A percentile compares a stretch with the other conserved stretches of the same genome.
phyloP scores from a whole-genome alignment of 2,329 filamentous ascomycete genomes.

The Stagonosporopsis chrysanthemi region DNA sequence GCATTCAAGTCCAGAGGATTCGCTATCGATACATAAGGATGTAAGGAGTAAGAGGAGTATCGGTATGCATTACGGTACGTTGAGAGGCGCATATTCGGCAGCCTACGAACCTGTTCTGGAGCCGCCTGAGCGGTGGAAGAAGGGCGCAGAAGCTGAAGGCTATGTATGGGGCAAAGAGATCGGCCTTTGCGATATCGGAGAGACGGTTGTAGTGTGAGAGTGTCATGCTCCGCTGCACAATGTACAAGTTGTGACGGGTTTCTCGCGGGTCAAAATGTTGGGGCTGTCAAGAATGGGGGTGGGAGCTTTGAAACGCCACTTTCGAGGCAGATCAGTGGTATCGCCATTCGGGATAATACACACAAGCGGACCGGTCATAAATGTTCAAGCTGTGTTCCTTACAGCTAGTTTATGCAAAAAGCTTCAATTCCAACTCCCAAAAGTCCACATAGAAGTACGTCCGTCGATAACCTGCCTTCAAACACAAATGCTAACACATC shows the following conservation, averaged over 20 bases:
- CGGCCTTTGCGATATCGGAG: conserved; percentile 56
- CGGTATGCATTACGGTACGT: conserved; percentile 62
- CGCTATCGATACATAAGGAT: conserved; percentile 57
- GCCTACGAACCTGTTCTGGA: conserved; percentile 60
- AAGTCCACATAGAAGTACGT: background rate
- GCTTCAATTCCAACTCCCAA: background rate
- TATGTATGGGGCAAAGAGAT: conserved; percentile 49
- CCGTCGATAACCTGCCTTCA: background rate
- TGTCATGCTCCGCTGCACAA: background rate
- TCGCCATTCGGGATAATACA: background rate
- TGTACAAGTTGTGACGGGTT: background rate
- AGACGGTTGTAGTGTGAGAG: conserved; percentile 54
- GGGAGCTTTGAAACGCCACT: conserved; percentile 4
- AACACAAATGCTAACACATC: background rate
- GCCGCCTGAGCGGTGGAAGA: conserved; percentile 55
- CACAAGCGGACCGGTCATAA: background rate
- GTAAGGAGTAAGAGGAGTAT: conserved; percentile 57
- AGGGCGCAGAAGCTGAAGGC: conserved; percentile 53
- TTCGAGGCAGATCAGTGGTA: background rate
- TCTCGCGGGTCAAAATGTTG: background rate
- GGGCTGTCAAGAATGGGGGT: conserved; percentile 7
- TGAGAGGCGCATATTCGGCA: conserved; percentile 54
- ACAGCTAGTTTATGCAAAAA: background rate
- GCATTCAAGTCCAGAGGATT: conserved; percentile 59
- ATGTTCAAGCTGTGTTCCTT: background rate